Base-by-base conservation (phyloP, 805 yeast genomes). In the Saturnispora gosingensis region DNA sequence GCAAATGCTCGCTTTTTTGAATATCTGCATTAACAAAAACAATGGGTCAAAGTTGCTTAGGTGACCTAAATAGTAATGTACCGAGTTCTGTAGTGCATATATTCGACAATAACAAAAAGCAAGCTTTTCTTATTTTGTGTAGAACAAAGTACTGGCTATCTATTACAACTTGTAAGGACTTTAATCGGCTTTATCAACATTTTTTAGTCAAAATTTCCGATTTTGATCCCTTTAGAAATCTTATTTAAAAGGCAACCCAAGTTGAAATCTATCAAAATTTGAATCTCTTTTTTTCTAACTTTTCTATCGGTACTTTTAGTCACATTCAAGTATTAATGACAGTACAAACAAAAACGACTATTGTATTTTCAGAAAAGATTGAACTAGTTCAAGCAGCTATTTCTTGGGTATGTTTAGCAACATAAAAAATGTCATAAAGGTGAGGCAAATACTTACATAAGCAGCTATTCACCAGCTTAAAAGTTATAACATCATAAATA, bases 371-470 rank as follows among this genome's bases (percentile, higher is more conserved):
- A 27, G 24, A 32, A n/a, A 50, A 50, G 18, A 27, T 50, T 25
- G 43, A 34, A 18, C 16, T 50, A n/a, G 38, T 52, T 15, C 51
- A 48, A 8, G 48, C 54, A 9, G 43, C 52, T 24, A 46, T 52
- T 35, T 43, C 45, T 35, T 52, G 50, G 53, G 55, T 53, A 49
- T 43, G 49, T 18, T 34, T 16, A 15, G 30, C 27, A 34, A 36
- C 11, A 34, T 22, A 32, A 16, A 38, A 10, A 11, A 10, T 38
- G 24, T 22, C 42, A 10, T 18, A 38, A 38, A 18, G 4, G 8
- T 16, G 3, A 5, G 18, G 15, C 16, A 46, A n/a, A 25, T 30
- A 30, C 36, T 38, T 16, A 48, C 38, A 43, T 22, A 36, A 13
- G 22, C 18, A n/a, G 10, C 25, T 30, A 13, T 16, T 9, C 30